Base-by-base conservation (phyloP, 1,139 yeast species). In the Magnusiomyces starmeri region DNA sequence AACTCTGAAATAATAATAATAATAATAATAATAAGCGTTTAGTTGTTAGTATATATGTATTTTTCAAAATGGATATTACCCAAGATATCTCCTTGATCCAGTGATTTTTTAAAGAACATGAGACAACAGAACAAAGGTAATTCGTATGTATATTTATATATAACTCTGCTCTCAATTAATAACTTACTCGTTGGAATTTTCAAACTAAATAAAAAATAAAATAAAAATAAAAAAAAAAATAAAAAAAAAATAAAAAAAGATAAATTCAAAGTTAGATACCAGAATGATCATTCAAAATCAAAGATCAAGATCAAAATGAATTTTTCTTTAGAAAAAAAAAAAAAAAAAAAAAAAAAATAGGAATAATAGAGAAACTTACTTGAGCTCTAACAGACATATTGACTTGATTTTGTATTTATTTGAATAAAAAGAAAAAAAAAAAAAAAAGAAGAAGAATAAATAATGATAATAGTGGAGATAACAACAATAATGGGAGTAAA, bases 121-220 rank as follows among this genome's bases (percentile, higher is more conserved):
- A 39, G 21, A 29, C 7, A 43, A 16, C n/a, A 12, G 9, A 27
- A 14, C 22, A 41, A 40, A 12, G 27, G 22, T 16, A 16, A 39
- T 39, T 16, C 4, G 21, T 18, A 14, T 50, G 21, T n/a, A 29
- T n/a, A 18, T 16, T 26, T 10, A 46, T 24, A 12, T 14, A 16
- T 20, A 45, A 9, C 39, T 9, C 12, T 10, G n/a, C 34, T 37
- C n/a, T 4, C 21, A 9, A 27, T 14, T 27, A 27, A 27, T 9
- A 27, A 58, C 70, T 34, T 62, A 67, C 76, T 92, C 98, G 70
- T 92, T 92, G 54, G 97, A 89, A 74, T 92, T 92, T 76, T 92
- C 98, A 77, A 92, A 92, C 75, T 83, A 50, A 29, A 43, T 20
- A 2, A 3, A 34, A 18, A 25, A n/a, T 22, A 29, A 39, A 12